Base-by-base conservation (phyloP, 139 green algal genomes). In the Protoeuglena noctilucae region DNA sequence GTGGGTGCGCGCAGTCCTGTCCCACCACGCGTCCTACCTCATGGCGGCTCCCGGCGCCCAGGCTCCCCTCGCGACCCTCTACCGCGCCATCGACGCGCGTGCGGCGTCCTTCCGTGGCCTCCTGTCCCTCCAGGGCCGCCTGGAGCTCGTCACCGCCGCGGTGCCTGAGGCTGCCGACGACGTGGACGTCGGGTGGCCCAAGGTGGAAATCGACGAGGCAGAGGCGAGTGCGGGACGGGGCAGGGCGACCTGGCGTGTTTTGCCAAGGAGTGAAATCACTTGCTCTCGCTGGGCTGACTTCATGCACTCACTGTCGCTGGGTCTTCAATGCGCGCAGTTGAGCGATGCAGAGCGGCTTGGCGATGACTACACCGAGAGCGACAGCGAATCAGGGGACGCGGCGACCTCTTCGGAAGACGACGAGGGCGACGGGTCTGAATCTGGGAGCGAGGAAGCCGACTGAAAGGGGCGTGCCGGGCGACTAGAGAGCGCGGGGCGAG, bases 1-100 rank as follows among this genome's bases (percentile, higher is more conserved):
- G 9, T 89, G 80, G 80, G 65, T 89, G 28, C 67, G 70, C 16
- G 67, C 76, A 2, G 51, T 79, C 54, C 64, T 86, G 54, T 54
- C 78, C 46, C 54, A 76, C 46, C 80, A 89, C 63, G 74, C 80
- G 14, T 78, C 68, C 19, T 84, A 83, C 66, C 64, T 89, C 34
- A 78, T 81, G 66, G 54, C 65, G 12, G 69, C 74, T 1, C 77
- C 74, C 3, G 74, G 18, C 18, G 30, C 31, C 26, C 28, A 40
- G 26, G 18, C 48, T 9, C 12, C 16, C 4, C 45, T 31, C 19
- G 49, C 49, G 29, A 23, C 48, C 22, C 56, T 70, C 12, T 61
- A 72, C 28, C 56, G 53, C 39, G 56, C 62, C 24, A 64, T 70
- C 28, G 74, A 82, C 40, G 58, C 74, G 16, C 57, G 74, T 12